A percentile compares a stretch with the other conserved stretches of the same genome.
These are phyloP conservation scores for Kappamyces sp. DNA, from an alignment of 192 early-diverging fungal genomes.

Conservation along the genomic window DNA sequence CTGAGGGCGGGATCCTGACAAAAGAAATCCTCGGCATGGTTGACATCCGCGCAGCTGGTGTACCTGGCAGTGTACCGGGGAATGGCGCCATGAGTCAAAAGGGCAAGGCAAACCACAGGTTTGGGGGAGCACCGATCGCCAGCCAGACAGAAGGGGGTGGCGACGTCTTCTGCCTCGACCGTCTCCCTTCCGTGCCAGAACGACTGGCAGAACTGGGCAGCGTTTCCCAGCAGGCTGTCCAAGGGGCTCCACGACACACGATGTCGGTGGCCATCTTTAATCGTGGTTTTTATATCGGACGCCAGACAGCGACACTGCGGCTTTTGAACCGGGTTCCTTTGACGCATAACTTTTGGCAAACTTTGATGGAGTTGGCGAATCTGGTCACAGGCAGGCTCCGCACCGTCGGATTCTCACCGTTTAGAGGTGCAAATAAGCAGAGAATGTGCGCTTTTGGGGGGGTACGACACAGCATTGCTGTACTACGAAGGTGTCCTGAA, in stretches of 20 bases:
- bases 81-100: neutral
- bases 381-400: neutral
- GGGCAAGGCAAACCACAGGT: neutral
- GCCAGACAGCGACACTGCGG: too few species aligned
- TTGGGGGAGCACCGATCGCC: slow-evolving; percentile 8
- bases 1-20: neutral
- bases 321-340: too few species aligned
- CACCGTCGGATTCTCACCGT: neutral
- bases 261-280: too few species aligned
- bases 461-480: slow-evolving; percentile 49
- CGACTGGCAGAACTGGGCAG: slow-evolving; percentile 11
- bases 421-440: slow-evolving; percentile 39
- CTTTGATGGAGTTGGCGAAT: too few species aligned
- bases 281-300: too few species aligned
- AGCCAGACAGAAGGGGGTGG: neutral
- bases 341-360: too few species aligned
- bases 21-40: slow-evolving; percentile 15
- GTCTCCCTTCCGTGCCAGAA: slow-evolving; percentile 8
- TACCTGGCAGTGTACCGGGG: slow-evolving; percentile 7
- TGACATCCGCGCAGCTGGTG: slow-evolving; percentile 13
- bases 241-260: too few species aligned
- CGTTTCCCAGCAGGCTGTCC: neutral
- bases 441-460: slow-evolving; percentile 51
- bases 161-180: slow-evolving; percentile 1
- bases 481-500: slow-evolving; percentile 51